These are phyloP conservation scores for Chrysanthemum makinoi DNA, from an alignment of 129 eudicot genomes.

Conservation along the genomic window DNA sequence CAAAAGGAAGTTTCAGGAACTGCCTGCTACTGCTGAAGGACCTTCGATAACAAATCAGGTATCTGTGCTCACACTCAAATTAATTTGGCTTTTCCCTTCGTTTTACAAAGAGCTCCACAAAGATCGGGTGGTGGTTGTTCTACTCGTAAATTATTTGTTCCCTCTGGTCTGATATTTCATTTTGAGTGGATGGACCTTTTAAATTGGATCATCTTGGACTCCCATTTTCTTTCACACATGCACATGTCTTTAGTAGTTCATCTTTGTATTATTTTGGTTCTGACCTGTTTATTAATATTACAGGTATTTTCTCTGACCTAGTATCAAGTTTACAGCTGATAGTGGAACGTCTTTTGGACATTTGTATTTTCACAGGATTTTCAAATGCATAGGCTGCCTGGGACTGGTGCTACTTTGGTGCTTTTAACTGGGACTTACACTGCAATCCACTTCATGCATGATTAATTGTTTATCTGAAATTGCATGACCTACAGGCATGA, in stretches of 20 bases:
- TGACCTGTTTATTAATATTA: slow-evolving; percentile 60
- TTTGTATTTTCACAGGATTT: slow-evolving; percentile 84
- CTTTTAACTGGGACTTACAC: slow-evolving; percentile 27
- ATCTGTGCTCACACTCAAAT: slow-evolving; percentile 31
- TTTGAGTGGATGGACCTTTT: background rate
- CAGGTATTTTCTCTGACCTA: slow-evolving; percentile 99
- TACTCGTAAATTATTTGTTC: too few species aligned
- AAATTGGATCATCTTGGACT: background rate
- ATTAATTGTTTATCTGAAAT: slow-evolving; percentile 18
- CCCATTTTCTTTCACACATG: slow-evolving; percentile 10
- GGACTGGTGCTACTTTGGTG: slow-evolving; percentile 39
- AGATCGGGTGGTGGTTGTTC: too few species aligned
- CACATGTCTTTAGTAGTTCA: background rate
- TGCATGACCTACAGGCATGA: slow-evolving; percentile 17
- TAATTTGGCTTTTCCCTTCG: background rate
- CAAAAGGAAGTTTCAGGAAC: slow-evolving; percentile 81
- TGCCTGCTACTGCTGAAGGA: slow-evolving; percentile 53
- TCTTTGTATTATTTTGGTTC: slow-evolving; percentile 25
- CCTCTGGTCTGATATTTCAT: too few species aligned
- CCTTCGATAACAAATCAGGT: slow-evolving; percentile 63
- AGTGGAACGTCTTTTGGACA: slow-evolving; percentile 77
- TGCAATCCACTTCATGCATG: slow-evolving; percentile 29
- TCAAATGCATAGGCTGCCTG: slow-evolving; percentile 33
- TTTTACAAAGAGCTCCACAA: too few species aligned
- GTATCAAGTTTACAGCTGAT: slow-evolving; percentile 91